Evolutionary conservation across 257 asterid species (phyloP), one percentile per base, ranked within the genome.

Genomic region (Cordia subcordata): DNA sequence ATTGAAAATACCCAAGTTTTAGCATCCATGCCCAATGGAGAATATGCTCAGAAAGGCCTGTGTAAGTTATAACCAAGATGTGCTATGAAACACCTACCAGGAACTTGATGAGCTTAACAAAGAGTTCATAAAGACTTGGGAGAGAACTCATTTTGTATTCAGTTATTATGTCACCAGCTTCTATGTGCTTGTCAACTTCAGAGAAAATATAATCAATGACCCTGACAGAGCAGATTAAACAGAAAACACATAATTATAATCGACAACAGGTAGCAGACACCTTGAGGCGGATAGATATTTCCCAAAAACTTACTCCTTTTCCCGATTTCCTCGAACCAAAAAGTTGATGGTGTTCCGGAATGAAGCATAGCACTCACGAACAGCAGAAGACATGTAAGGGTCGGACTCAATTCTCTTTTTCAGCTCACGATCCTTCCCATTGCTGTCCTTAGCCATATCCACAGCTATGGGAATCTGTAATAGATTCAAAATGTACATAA

Each of bases 401-500:
- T 88, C 96, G 37, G 83, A 71, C 62, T 66, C 85, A 14, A 92
- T 86, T 78, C 96, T 83, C 81, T 92, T 92, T 77, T 79, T 82
- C 75, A 92, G 82, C 69, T 92, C 99, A 55, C 85, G 77, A 58
- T 86, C 90, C 77, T 92, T 86, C 55, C 96, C 99, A 40, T 81
- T 86, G 77, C 96, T 92, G 63, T 92, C 96, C 75, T 92, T 92
- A 49, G 99, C 99, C 96, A 92, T 88, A 77, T 92, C 96, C 69
- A 92, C 90, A 42, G 99, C 99, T 65, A 92, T 88, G 13, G 99
- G 51, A 63, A 92, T 92, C 99, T 92, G 71, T 55, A 55, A 50
- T 64, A 45, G 52, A 73, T 49, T 49, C 23, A 63, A 40, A 66
- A 69, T 49, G 8, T 1, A 11, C 1, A 49, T 20, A 49, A 15